These are phyloP conservation scores for Leccinum solheimii DNA, from an alignment of 1,284 basidiomycete genomes.

Conservation along the genomic window DNA sequence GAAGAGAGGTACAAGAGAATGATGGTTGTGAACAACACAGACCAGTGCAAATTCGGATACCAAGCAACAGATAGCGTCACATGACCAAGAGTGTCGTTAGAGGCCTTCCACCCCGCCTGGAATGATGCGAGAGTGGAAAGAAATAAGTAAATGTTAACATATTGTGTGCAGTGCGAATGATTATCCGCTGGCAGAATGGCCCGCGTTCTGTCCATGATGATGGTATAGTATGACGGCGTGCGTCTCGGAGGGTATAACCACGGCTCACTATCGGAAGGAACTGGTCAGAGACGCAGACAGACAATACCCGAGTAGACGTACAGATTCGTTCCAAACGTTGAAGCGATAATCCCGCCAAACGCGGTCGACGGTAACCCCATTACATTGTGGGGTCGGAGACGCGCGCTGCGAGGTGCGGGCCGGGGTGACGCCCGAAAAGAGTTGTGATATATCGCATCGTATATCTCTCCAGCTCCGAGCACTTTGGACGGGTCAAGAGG, in stretches of 20 bases:
- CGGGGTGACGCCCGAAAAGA: slow-evolving; percentile 46
- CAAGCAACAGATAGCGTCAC: slow-evolving; percentile 29
- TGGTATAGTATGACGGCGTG: slow-evolving; percentile 32
- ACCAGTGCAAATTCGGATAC: slow-evolving; percentile 14
- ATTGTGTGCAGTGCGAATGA: slow-evolving; percentile 31
- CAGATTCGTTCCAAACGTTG: slow-evolving; percentile 53
- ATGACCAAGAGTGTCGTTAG: slow-evolving; percentile 29
- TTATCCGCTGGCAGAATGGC: slow-evolving; percentile 34
- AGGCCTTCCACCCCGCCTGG: slow-evolving; percentile 16
- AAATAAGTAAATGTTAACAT: slow-evolving; percentile 30
- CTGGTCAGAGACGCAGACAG: slow-evolving; percentile 8
- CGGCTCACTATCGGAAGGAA: slow-evolving; percentile 24
- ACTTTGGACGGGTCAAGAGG: slow-evolving; percentile 35
- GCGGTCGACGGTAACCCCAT: slow-evolving; percentile 63
- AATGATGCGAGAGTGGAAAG: slow-evolving; percentile 20
- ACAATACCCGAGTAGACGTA: slow-evolving; percentile 16
- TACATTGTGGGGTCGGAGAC: slow-evolving; percentile 38
- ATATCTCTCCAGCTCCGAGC: slow-evolving; percentile 68
- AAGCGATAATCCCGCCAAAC: slow-evolving; percentile 67
- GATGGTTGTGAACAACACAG: slow-evolving; percentile 13
- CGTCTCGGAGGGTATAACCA: slow-evolving; percentile 27
- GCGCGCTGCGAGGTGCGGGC: slow-evolving; percentile 34
- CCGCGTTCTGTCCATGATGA: slow-evolving; percentile 31
- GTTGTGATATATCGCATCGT: slow-evolving; percentile 57
- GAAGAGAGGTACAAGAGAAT: slow-evolving; percentile 18